Base-by-base conservation (phyloP, 1,284 basidiomycete genomes). In the Omphalotus olearius region DNA sequence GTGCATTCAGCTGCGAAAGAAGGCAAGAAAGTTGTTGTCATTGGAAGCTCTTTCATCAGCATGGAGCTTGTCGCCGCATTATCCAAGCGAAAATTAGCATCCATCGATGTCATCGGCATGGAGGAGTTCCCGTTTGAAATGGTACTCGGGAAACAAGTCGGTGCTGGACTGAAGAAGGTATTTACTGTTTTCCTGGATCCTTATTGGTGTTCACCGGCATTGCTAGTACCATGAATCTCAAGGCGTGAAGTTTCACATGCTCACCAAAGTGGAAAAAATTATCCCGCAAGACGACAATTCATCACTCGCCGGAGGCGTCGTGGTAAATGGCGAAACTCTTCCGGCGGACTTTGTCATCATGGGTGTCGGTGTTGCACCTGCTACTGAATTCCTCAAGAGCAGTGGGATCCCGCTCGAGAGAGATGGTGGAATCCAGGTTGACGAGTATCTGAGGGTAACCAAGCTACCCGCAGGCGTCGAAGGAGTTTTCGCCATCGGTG, bases 41-140 rank as follows among this genome's bases (percentile, higher is more conserved):
- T 97, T 57, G 94, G 94, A 1, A 89, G 86, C 30, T 91, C 88
- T 16, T 98, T 97, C 71, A 98, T 98, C 62, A 87, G 90, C 49
- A 92, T 98, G 88, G 94, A 98, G 67, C 74, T 93, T 9, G 91
- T 92, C 4, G 79, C 77, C 13, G 89, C 91, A 0, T 71, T 92
- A 0, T 65, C 82, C 4, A 87, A 86, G 63, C 85, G 86, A 52
- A 88, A 86, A 68, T 80, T 89, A 14, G 83, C 82, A 30, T 83
- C 83, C 25, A 83, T 91, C 50, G 81, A 91, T 55, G 85, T 96
- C 48, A 81, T 98, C 49, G 93, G 93, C 0, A 88, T 88, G 83
- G 91, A 92, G 59, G 79, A 85, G 52, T 79, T 82, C 51, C 94
- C 94, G 0, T 93, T 97, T 63, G 83, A 93, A 64, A 67, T 72